Base-by-base conservation (phyloP, 805 yeast genomes). In the Kazachstania africana region DNA sequence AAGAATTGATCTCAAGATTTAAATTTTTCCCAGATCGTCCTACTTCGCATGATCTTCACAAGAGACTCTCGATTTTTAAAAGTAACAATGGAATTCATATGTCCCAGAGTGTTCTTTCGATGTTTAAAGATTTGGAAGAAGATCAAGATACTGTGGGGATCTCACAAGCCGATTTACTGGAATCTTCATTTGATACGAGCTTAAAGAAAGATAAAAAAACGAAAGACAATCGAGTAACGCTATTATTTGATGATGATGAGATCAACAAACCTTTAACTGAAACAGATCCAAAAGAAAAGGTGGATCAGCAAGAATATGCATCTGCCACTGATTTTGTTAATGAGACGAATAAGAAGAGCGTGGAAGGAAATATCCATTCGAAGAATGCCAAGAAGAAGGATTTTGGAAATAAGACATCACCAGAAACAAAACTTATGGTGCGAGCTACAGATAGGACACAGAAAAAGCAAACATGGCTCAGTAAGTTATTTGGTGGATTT, bases 111-210 rank as follows among this genome's bases (percentile, higher is more conserved):
- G 35, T 48, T 32, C 29, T 45, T 25, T 44, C 54, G 2, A 45
- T 53, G 50, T 53, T 54, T 29, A 48, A 50, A 28, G 58, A 54
- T 38, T 35, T 54, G 26, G 59, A 55, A 8, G 55, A 48, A 23
- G 47, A 39, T 14, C 33, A 32, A 12, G 24, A 27, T 6, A 31
- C 14, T 8, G 33, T 20, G 4, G 16, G 18, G 9, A 12, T 15
- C 3, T 36, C 37, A 2, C 30, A 31, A 14, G 26, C 30, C 13
- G 36, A 33, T 16, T 13, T 31, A 9, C 16, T 27, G n/a, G 15
- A 14, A 4, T 22, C 15, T 23, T 24, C 22, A 8, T 8, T 21
- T n/a, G 13, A 17, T 13, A 8, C 16, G 12, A 8, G 10, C 27
- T 23, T n/a, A 6, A 23, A 23, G 21, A 19, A 13, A 8, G 24